A percentile compares a stretch with the other conserved stretches of the same genome.
These are phyloP conservation scores for Pelargonium nanum DNA, from an alignment of 345 rosid genomes.

Conservation along the genomic window DNA sequence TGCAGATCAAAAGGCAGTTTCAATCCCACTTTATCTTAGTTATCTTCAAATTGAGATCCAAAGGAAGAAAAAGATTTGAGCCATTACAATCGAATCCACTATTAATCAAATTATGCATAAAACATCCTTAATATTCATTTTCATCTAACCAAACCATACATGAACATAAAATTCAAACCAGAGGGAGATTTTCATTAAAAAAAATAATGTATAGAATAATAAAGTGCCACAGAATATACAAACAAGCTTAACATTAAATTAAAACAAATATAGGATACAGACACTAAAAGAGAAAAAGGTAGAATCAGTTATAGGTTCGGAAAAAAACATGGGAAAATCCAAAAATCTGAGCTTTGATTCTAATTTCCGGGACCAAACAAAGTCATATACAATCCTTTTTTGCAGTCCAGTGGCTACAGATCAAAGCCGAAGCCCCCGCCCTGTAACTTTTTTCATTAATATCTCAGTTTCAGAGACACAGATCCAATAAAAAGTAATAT, in stretches of 20 bases:
- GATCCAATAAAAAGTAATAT: background rate
- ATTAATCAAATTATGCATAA: background rate
- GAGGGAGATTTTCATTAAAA: too few species aligned
- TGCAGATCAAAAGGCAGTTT: conserved; percentile 11
- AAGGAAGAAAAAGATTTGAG: background rate
- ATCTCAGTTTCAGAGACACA: conserved; percentile 15
- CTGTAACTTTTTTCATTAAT: conserved; percentile 1
- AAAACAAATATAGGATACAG: background rate
- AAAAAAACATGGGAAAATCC: conserved; percentile 2
- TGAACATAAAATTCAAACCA: too few species aligned
- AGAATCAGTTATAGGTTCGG: background rate
- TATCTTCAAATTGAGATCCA: conserved; percentile 14
- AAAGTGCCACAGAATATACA: background rate
- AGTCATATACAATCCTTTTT: conserved; percentile 1
- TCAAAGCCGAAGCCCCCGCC: conserved; percentile 11
- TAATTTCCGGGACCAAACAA: conserved; percentile 11
- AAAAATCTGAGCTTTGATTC: conserved; percentile 7
- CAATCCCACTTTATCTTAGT: conserved; percentile 7
- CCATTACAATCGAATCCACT: background rate
- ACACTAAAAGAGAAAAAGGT: background rate
- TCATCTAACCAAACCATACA: too few species aligned
- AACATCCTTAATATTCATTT: background rate
- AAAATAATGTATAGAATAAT: too few species aligned
- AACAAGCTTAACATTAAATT: background rate
- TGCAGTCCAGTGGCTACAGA: conserved; percentile 14